Percentiles rank a stretch among this genome's conserved stretches.
Conservation (phyloP, 345 rosid species). For the Limnanthes douglasii region DNA sequence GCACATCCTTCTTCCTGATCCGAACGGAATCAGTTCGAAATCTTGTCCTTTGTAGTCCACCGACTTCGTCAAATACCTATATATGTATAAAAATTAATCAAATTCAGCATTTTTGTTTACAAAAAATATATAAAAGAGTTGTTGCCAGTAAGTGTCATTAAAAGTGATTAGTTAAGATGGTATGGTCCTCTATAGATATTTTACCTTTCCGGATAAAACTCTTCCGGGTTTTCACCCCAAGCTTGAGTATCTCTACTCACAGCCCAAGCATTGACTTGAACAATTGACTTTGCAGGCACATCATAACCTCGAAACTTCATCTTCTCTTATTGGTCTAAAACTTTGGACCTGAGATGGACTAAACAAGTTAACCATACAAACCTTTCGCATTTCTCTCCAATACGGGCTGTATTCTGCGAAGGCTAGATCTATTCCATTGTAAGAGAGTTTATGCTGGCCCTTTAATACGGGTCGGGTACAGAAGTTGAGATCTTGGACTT, state of each 20-base stretch:
- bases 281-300: too few relatives aligned
- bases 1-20: conserved; percentile 22
- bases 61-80: conserved; percentile 18
- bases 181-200: too few relatives aligned
- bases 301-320: too few relatives aligned
- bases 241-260: too few relatives aligned
- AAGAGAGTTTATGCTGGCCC: conserved; percentile 5
- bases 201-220: too few relatives aligned
- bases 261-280: too few relatives aligned
- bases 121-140: too few relatives aligned
- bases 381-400: conserved; percentile 6
- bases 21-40: conserved; percentile 23
- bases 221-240: too few relatives aligned
- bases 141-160: too few relatives aligned
- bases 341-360: not conserved
- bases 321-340: conserved; percentile 4
- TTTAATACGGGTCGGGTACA: conserved; percentile 2
- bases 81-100: too few relatives aligned
- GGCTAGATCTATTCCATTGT: conserved; percentile 7
- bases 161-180: too few relatives aligned
- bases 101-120: too few relatives aligned
- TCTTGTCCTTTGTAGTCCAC: conserved; percentile 23
- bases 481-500: conserved; percentile 5
- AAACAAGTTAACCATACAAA: conserved; percentile 2
- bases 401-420: conserved; percentile 4